Evolutionary conservation across 1,139 yeast species (phyloP).

Genomic region (Arxiozyma telluris): DNA sequence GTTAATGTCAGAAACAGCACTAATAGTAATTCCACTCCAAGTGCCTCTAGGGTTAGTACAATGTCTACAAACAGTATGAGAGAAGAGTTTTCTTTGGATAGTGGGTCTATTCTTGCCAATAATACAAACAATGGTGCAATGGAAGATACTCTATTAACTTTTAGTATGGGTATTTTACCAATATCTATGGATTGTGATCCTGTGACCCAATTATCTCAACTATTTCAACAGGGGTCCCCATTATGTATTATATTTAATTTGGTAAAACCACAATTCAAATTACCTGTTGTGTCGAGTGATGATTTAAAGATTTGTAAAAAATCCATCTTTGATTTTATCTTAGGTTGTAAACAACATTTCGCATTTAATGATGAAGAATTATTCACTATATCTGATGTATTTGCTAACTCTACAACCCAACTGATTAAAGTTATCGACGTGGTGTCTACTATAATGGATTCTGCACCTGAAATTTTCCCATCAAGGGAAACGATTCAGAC

Average conservation of each 20-base stretch:
- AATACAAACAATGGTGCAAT: conserved; percentile 28
- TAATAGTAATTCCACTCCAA: conserved; percentile 1
- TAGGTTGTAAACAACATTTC: conserved; percentile 75
- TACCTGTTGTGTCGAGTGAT: conserved; percentile 56
- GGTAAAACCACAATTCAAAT: conserved; percentile 35
- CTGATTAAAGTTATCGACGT: conserved; percentile 64
- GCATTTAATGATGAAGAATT: conserved; percentile 70
- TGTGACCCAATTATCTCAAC: conserved; percentile 80
- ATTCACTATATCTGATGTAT: conserved; percentile 86
- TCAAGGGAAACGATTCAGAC: conserved; percentile 15
- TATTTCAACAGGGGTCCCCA: conserved; percentile 89
- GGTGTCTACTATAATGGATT: conserved; percentile 52
- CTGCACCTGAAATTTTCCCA: conserved; percentile 37
- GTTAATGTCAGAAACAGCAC: not conserved
- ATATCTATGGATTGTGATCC: conserved; percentile 76
- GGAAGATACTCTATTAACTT: conserved; percentile 38
- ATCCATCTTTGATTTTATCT: conserved; percentile 80
- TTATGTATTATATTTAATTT: conserved; percentile 74
- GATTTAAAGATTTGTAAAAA: conserved; percentile 81
- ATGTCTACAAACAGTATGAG: conserved; percentile 19
- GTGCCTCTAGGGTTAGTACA: conserved; percentile 20
- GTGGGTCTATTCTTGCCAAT: not conserved
- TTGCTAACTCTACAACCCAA: conserved; percentile 73
- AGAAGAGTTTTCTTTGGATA: not conserved
- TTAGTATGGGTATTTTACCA: conserved; percentile 69